A percentile compares a stretch with the other conserved stretches of the same genome.
Conservation (phyloP, 2,329 filamentous ascomycete genomes). For the Colletotrichum filicis region DNA sequence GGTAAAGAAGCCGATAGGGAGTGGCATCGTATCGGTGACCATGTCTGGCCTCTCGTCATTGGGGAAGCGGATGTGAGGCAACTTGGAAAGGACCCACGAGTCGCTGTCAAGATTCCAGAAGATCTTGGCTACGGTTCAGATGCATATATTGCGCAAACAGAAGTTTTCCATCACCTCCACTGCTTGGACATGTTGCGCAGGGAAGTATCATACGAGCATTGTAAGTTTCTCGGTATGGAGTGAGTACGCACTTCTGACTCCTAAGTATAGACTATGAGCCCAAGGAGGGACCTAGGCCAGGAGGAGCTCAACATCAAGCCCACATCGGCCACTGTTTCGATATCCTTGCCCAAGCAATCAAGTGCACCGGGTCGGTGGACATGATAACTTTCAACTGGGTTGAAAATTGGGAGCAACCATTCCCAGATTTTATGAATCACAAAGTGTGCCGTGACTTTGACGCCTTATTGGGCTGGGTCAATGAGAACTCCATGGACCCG, state of each 20-base stretch:
- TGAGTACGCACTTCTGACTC: neutral
- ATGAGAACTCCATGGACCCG: conserved; percentile 25
- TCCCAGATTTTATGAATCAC: conserved; percentile 45
- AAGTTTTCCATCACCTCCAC: conserved; percentile 51
- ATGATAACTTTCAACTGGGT: conserved; percentile 46
- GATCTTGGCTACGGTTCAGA: conserved; percentile 44
- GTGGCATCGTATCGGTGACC: conserved; percentile 19
- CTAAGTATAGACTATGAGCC: neutral
- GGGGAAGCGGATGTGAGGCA: neutral
- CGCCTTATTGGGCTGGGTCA: conserved; percentile 31
- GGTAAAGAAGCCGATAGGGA: conserved; percentile 10
- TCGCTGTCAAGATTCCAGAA: conserved; percentile 40
- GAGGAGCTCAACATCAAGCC: conserved; percentile 31
- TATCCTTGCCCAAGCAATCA: conserved; percentile 43
- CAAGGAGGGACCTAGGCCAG: conserved; percentile 12
- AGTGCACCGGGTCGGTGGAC: conserved; percentile 43
- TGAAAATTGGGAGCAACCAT: conserved; percentile 42
- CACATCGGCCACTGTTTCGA: conserved; percentile 46
- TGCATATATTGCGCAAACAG: conserved; percentile 46
- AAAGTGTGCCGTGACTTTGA: conserved; percentile 45
- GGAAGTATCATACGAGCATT: conserved; percentile 23
- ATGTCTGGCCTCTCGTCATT: conserved; percentile 17
- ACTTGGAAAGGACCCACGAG: conserved; percentile 44
- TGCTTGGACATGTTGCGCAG: conserved; percentile 48
- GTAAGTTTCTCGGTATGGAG: neutral